Evolutionary conservation across 441 rosid genomes (phyloP).

Genomic region (Melastoma candidum): DNA sequence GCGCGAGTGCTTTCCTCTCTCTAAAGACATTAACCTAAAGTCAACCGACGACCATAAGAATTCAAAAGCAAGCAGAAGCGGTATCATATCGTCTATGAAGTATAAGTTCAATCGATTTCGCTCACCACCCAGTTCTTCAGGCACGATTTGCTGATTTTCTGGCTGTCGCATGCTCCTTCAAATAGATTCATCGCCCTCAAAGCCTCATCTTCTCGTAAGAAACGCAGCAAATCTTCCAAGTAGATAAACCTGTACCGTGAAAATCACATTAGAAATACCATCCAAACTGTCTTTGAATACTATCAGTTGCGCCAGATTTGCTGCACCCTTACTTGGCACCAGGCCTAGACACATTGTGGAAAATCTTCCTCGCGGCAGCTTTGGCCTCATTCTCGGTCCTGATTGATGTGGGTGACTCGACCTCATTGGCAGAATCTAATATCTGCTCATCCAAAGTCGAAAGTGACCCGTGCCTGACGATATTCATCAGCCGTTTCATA

Average conservation of each 20-base stretch:
- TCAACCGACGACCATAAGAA: neutral
- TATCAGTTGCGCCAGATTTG: no score
- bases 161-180: conserved; percentile 50
- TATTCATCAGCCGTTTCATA: no score
- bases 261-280: no score
- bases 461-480: no score
- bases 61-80: neutral
- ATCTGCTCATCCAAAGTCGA: no score
- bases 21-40: conserved; percentile 43
- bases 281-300: no score
- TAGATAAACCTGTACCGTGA: conserved; percentile 36
- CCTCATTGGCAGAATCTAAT: no score
- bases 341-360: no score
- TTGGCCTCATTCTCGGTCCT: no score
- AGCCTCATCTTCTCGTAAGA: conserved; percentile 66
- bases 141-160: conserved; percentile 52
- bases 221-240: conserved; percentile 63
- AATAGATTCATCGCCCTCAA: conserved; percentile 51
- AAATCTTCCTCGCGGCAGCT: no score
- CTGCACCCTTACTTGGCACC: no score
- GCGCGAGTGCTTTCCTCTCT: conserved; percentile 46
- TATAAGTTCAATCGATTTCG: neutral
- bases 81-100: neutral
- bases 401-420: no score
- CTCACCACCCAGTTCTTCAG: conserved; percentile 85